A percentile compares a stretch with the other conserved stretches of the same genome.
phyloP scores from a whole-genome alignment of 371 early-diverging fungal genomes.

The Vairimorpha necatrix region DNA sequence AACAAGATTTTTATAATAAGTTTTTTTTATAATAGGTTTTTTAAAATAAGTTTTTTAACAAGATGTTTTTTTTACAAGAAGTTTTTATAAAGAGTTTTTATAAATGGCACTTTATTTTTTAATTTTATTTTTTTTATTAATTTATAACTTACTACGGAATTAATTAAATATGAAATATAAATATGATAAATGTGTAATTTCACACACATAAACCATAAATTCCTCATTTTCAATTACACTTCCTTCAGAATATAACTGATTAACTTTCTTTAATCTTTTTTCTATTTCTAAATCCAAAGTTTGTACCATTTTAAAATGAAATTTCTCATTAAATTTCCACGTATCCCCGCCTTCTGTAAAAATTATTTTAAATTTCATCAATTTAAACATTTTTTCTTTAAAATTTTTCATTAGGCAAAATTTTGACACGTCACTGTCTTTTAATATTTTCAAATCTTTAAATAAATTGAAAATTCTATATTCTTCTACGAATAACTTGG shows the following conservation, averaged over 20 bases:
- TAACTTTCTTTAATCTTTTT: not conserved
- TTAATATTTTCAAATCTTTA: not conserved
- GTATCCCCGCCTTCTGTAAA: not conserved
- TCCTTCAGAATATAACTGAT: not conserved
- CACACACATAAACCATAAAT: not conserved
- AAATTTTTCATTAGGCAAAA: constrained; percentile 26
- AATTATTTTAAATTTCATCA: not conserved
- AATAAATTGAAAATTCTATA: constrained; percentile 40
- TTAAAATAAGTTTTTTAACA: not conserved
- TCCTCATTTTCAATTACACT: constrained; percentile 7
- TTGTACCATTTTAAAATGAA: not conserved
- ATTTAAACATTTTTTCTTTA: constrained; percentile 3
- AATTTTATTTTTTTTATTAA: too few relatives aligned
- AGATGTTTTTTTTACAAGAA: not conserved
- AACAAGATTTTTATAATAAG: not conserved
- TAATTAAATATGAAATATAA: constrained; percentile 9
- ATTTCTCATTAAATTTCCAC: constrained; percentile 11
- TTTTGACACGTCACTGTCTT: constrained; percentile 41
- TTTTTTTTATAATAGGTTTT: not conserved
- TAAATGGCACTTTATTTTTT: too few relatives aligned
- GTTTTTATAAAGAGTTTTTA: not conserved
- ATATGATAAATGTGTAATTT: not conserved
- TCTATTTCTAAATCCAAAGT: not conserved
- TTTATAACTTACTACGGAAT: too few relatives aligned
- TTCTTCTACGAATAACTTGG: constrained; percentile 18